A percentile compares a stretch with the other conserved stretches of the same genome.
Conservation (phyloP, 305 asterid species). For the Fraxinus floribunda region DNA sequence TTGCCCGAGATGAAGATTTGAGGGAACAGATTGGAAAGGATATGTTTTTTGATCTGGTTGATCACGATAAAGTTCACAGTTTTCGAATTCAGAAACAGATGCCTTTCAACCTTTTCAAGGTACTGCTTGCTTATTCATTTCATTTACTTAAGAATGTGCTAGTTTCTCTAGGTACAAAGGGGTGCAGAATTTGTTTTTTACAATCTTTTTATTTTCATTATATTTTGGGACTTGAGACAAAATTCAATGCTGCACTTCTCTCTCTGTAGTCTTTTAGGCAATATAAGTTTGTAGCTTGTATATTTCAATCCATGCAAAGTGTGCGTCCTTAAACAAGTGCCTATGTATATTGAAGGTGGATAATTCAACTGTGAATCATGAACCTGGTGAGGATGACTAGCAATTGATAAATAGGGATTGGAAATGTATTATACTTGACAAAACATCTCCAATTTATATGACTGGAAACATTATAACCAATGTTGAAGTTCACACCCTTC, state of each 20-base stretch:
- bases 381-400: neutral
- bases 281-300: neutral
- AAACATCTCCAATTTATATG: neutral
- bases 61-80: constrained; percentile 90
- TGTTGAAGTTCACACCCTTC: neutral
- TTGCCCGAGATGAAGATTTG: constrained; percentile 93
- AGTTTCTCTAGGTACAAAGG: neutral
- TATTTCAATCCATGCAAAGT: neutral
- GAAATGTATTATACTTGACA: neutral
- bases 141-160: neutral
- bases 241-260: neutral
- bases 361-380: neutral
- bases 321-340: neutral
- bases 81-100: constrained; percentile 85
- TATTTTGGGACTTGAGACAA: neutral
- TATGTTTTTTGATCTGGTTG: constrained; percentile 89
- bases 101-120: constrained; percentile 71
- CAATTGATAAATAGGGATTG: neutral
- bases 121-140: constrained; percentile 17
- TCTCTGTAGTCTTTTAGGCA: neutral
- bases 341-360: neutral
- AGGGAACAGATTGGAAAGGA: constrained; percentile 88
- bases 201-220: neutral
- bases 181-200: neutral
- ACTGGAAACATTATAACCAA: neutral